Percentiles rank a stretch among this genome's conserved stretches.
phyloP scores from a whole-genome alignment of 2,329 filamentous ascomycete species.

The Neurospora sp. region DNA sequence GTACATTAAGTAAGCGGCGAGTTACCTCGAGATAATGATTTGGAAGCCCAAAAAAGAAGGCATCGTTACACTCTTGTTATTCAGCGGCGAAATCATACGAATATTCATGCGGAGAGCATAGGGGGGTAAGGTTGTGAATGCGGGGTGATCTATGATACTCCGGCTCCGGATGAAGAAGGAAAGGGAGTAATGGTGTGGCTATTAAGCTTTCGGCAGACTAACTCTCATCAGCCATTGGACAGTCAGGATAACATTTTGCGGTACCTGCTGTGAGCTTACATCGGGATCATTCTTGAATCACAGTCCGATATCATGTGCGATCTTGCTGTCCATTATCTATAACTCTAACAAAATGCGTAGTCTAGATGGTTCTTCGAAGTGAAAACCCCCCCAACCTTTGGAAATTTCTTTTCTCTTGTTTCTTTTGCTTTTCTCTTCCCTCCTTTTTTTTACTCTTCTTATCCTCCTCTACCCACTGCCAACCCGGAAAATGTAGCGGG shows the following conservation, averaged over 20 bases:
- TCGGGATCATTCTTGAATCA: background rate
- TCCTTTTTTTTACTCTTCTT: conserved; percentile 7
- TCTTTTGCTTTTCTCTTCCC: conserved; percentile 2
- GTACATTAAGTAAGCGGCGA: background rate
- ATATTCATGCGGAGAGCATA: background rate
- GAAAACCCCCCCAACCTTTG: background rate
- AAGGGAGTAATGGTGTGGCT: background rate
- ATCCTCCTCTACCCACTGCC: conserved; percentile 1
- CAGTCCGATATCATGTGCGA: background rate
- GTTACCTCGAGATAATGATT: background rate
- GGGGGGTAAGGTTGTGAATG: background rate
- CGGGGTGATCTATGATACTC: background rate
- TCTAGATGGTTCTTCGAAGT: background rate
- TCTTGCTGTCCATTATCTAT: background rate
- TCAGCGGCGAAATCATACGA: background rate
- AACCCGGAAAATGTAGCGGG: background rate
- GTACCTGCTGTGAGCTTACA: background rate
- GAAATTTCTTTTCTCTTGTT: background rate
- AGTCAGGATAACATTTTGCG: background rate
- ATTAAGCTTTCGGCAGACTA: background rate
- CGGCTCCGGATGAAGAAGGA: background rate
- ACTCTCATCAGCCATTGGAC: background rate
- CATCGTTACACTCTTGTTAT: background rate
- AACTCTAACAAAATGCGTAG: background rate
- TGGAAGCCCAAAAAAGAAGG: background rate